phyloP scores from a whole-genome alignment of 2,329 filamentous ascomycete genomes.

The Polytolypa hystricis region DNA sequence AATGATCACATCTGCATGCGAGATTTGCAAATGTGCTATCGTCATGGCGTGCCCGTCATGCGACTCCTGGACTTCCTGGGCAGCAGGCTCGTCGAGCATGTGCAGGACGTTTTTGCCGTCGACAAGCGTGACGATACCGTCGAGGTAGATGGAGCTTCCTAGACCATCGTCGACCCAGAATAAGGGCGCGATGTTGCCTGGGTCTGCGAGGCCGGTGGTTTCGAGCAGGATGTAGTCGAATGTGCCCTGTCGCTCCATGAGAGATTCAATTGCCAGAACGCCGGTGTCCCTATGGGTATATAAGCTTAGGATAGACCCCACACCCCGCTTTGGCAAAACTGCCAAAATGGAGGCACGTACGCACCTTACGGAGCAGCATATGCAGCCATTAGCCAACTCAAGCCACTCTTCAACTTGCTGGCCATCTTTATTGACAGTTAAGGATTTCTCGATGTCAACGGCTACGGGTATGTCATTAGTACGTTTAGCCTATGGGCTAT shows the following conservation, averaged over 20 bases:
- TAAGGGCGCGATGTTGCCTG: slow-evolving; percentile 85
- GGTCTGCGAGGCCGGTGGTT: slow-evolving; percentile 89
- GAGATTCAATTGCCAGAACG: slow-evolving; percentile 84
- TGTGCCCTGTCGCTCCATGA: slow-evolving; percentile 86
- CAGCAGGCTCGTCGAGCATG: slow-evolving; percentile 59
- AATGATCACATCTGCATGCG: slow-evolving; percentile 87
- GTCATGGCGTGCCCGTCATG: slow-evolving; percentile 62
- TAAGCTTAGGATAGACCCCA: too few species aligned
- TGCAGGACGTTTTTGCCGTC: slow-evolving; percentile 86
- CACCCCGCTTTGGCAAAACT: too few species aligned
- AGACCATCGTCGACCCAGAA: slow-evolving; percentile 98
- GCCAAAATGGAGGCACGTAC: slow-evolving; percentile 8
- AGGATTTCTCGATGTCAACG: slow-evolving; percentile 86
- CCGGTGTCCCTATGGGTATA: slow-evolving; percentile 59
- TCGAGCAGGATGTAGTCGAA: slow-evolving; percentile 98
- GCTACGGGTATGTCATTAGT: slow-evolving; percentile 43
- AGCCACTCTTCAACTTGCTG: slow-evolving; percentile 88
- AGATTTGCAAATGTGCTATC: slow-evolving; percentile 91
- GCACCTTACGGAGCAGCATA: slow-evolving; percentile 94
- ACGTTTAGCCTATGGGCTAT: not conserved
- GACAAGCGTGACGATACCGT: slow-evolving; percentile 91
- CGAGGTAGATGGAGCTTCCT: slow-evolving; percentile 88
- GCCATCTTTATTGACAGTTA: slow-evolving; percentile 77
- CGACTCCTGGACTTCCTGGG: slow-evolving; percentile 24
- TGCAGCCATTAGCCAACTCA: slow-evolving; percentile 89